Evolutionary conservation across 1,284 basidiomycete species (phyloP), one percentile per base, ranked within the genome.

Genomic region (Ganoderma lingzhi): DNA sequence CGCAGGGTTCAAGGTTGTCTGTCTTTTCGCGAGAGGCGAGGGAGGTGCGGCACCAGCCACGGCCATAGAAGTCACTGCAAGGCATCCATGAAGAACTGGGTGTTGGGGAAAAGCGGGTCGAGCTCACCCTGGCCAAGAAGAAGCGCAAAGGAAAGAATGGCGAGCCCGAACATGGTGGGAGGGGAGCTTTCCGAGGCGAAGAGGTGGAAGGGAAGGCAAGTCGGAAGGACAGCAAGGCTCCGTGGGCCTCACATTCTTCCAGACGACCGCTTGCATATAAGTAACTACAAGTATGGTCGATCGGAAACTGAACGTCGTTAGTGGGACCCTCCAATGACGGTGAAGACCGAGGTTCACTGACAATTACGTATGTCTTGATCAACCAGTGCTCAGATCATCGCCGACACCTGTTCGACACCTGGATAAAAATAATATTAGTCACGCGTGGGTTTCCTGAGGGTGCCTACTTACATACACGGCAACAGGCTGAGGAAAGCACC

Each of bases 51-150:
- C 45, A n/a, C 60, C 32, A 14, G 19, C 41, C 58, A 71, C 32
- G 8, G 64, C 65, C n/a, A 66, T 62, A n/a, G 45, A 19, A 48
- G 45, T 9, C n/a, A 19, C 45, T 48, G 45, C n/a, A 48, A 48
- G n/a, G 45, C n/a, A 48, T 48, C 1, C n/a, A 23, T 48, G 19
- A 48, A 23, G 45, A 48, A 23, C 8, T 23, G 45, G 19, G 19
- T 23, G 19, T 23, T 19, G 19, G 45, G 45, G 19, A 48, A 48
- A 6, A 48, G n/a, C 45, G 19, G n/a, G 45, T 48, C 8, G n/a
- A 6, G 45, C 45, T 48, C 45, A 48, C 45, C 45, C 45, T 48
- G 45, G 3, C n/a, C 45, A n/a, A 23, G 6, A 6, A 48, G 45
- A 23, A 48, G 19, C 45, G 9, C n/a, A 48, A 48, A 6, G 9